Conservation (phyloP, 257 asterid species). For the Nicotiana obtusifolia region DNA sequence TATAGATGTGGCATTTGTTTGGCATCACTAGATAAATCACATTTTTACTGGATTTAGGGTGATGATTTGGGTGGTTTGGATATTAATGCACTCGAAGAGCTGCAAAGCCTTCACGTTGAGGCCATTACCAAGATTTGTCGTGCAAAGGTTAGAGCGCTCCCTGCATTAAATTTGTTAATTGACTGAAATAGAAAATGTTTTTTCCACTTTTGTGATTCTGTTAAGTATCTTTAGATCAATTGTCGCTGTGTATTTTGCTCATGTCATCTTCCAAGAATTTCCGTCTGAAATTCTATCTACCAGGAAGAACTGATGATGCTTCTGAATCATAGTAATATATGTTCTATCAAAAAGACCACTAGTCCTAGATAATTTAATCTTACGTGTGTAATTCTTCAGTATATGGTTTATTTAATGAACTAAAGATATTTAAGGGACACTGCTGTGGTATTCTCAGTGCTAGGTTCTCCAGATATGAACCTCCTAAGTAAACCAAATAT, state of each 20-base stretch:
- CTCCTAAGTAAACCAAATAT: neutral
- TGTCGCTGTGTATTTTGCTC: neutral
- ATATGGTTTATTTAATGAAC: neutral
- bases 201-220: neutral
- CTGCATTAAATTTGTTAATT: neutral
- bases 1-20: neutral
- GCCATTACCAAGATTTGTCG: constrained; percentile 39
- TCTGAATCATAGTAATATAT: neutral
- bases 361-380: neutral
- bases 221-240: neutral
- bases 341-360: neutral
- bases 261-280: neutral
- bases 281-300: neutral
- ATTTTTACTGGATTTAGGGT: constrained; percentile 22
- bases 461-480: neutral
- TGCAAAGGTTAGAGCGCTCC: constrained; percentile 29
- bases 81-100: constrained; percentile 29
- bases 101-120: constrained; percentile 37
- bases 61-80: constrained; percentile 30
- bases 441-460: neutral
- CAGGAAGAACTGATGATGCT: neutral
- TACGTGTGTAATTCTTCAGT: neutral
- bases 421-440: neutral
- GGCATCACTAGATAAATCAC: neutral
- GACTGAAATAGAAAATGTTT: neutral